Evolutionary conservation across 305 asterid species (phyloP).

Genomic region (Fraxinus ornus): DNA sequence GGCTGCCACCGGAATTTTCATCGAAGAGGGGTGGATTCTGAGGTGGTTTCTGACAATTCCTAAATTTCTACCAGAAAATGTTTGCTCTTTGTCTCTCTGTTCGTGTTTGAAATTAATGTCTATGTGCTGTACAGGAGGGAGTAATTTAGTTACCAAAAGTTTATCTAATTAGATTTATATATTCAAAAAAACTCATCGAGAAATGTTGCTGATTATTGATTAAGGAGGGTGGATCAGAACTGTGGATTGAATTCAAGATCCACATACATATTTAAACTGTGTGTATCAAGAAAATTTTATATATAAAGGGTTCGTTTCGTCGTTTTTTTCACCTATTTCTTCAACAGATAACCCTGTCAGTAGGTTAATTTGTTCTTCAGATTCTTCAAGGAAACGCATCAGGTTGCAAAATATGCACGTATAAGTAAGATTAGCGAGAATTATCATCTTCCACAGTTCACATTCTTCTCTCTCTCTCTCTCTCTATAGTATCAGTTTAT

Average conservation of each 20-base stretch:
- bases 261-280: not conserved
- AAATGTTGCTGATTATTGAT: not conserved
- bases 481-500: not conserved
- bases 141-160: not conserved
- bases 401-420: not conserved
- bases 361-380: not conserved
- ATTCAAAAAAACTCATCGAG: not conserved
- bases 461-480: not conserved
- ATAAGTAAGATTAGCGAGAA: not conserved
- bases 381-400: not conserved
- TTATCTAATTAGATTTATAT: not conserved
- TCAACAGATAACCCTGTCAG: not conserved
- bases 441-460: not conserved
- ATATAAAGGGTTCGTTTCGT: not conserved
- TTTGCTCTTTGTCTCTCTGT: not conserved
- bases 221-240: not conserved
- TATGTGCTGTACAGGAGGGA: not conserved
- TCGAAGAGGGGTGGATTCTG: slow-evolving; percentile 57
- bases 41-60: slow-evolving; percentile 51
- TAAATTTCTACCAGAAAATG: not conserved
- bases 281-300: not conserved
- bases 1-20: slow-evolving; percentile 94
- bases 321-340: not conserved
- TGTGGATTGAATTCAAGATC: not conserved
- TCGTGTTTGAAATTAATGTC: not conserved